phyloP scores from a whole-genome alignment of 2,329 filamentous ascomycete genomes.

The Cadophora gregata region DNA sequence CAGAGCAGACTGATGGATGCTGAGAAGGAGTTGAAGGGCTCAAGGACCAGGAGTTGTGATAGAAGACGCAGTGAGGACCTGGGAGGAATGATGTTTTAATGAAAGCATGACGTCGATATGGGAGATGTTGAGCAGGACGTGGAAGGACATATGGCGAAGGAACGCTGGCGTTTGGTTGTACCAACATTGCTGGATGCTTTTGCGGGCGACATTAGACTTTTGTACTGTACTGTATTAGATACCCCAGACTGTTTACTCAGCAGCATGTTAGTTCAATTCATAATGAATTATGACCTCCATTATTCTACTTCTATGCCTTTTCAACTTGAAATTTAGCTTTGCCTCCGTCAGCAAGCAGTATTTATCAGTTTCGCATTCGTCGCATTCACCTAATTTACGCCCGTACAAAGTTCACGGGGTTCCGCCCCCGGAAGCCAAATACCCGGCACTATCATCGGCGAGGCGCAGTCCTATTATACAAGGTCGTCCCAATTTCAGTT shows the following conservation, averaged over 20 bases:
- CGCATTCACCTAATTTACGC: not conserved
- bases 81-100: conserved; percentile 16
- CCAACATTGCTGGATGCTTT: conserved; percentile 12
- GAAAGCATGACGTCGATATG: too few relatives aligned
- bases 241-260: conserved; percentile 26
- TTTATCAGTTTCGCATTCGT: not conserved
- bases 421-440: not conserved
- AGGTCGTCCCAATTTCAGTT: not conserved
- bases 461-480: not conserved
- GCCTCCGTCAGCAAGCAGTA: not conserved
- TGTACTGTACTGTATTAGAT: conserved; percentile 23
- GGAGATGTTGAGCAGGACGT: not conserved
- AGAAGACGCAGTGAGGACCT: conserved; percentile 34
- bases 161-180: not conserved
- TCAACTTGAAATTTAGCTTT: not conserved
- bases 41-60: conserved; percentile 35
- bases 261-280: not conserved
- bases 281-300: conserved; percentile 1
- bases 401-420: conserved; percentile 4
- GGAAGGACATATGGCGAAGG: not conserved
- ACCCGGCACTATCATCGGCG: not conserved
- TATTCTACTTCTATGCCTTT: not conserved
- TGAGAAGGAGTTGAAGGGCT: conserved; percentile 51
- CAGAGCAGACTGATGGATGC: conserved; percentile 59
- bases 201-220: not conserved